A percentile compares a stretch with the other conserved stretches of the same genome.
Conservation (phyloP, 2,329 filamentous ascomycete species). For the Cladosporium sp. region DNA sequence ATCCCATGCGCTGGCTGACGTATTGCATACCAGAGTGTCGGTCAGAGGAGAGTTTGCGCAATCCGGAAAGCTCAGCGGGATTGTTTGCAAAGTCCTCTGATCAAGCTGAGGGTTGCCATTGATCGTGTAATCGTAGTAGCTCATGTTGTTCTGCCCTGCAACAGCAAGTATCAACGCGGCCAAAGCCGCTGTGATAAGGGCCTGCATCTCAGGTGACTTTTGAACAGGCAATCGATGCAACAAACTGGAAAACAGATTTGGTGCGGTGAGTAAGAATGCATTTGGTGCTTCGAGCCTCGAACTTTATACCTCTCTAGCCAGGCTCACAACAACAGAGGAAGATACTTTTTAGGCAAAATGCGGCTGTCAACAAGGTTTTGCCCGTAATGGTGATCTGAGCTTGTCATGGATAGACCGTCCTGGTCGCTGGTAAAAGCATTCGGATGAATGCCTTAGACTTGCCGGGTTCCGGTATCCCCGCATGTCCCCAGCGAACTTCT, state of each 20-base stretch:
- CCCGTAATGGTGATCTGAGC: not conserved
- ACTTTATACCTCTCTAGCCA: no score
- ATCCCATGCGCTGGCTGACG: constrained; percentile 1
- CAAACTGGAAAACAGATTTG: no score
- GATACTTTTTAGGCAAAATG: no score
- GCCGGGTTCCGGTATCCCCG: constrained; percentile 8
- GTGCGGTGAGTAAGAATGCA: no score
- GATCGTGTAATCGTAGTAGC: constrained; percentile 8
- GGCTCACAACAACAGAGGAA: no score
- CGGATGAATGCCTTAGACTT: not conserved
- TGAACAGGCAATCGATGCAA: no score
- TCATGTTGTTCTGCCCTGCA: constrained; percentile 4
- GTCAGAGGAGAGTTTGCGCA: not conserved
- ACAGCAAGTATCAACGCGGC: not conserved
- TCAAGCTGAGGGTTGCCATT: constrained; percentile 7
- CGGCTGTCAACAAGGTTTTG: not conserved
- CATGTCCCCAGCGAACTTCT: not conserved
- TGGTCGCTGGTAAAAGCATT: constrained; percentile 3
- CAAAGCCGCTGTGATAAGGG: not conserved
- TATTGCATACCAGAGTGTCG: constrained; percentile 4
- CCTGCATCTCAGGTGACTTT: not conserved
- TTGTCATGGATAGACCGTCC: not conserved
- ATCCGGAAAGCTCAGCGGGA: constrained; percentile 3
- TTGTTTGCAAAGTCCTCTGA: not conserved
- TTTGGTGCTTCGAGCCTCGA: no score